A percentile compares a stretch with the other conserved stretches of the same genome.
These are phyloP conservation scores for Tuber microsphaerosporum DNA, from an alignment of 495 filamentous ascomycete genomes.

Conservation along the genomic window DNA sequence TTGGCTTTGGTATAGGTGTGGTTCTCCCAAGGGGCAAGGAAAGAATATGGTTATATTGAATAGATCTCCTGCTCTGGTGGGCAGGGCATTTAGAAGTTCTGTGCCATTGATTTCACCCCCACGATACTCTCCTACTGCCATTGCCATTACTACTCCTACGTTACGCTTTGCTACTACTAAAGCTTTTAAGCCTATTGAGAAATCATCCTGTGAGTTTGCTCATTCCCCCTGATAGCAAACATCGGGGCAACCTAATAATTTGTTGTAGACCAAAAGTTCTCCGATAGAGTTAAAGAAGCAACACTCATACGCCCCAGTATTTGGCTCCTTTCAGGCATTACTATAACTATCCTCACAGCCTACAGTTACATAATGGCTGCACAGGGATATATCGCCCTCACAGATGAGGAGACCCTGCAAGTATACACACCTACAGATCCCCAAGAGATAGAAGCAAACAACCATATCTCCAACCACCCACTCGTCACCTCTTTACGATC, in stretches of 20 bases:
- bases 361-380: conserved; percentile 34
- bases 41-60: conserved; percentile 1
- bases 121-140: neutral
- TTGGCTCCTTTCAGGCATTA: conserved; percentile 32
- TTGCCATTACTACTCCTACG: neutral
- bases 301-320: conserved; percentile 31
- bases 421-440: conserved; percentile 60
- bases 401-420: conserved; percentile 64
- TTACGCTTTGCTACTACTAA: neutral
- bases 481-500: conserved; percentile 58
- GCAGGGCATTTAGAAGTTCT: neutral
- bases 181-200: neutral
- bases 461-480: conserved; percentile 67
- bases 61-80: neutral
- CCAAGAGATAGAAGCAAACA: conserved; percentile 57
- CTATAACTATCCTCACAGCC: conserved; percentile 27
- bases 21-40: neutral
- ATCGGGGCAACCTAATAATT: neutral
- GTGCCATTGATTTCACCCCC: neutral
- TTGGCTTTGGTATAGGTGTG: neutral
- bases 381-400: conserved; percentile 39
- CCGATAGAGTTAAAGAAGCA: conserved; percentile 20
- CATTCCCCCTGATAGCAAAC: neutral
- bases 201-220: neutral
- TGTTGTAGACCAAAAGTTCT: conserved; percentile 25